These are phyloP conservation scores for Hymenochaete sp. DNA, from an alignment of 1,284 basidiomycete genomes.

Conservation along the genomic window DNA sequence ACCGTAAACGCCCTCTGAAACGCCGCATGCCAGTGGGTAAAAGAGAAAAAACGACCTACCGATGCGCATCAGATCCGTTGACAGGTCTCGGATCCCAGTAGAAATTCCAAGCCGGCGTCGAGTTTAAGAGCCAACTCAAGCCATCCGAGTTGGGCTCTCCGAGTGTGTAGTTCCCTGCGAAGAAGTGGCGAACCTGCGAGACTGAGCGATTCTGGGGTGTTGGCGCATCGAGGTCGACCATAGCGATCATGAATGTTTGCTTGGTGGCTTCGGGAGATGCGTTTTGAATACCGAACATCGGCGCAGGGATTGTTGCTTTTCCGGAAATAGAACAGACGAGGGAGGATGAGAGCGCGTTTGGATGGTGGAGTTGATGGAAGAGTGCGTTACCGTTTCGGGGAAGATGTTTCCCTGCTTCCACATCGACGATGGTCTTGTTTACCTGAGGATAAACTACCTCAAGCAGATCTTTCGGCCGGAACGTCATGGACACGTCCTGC, in stretches of 20 bases:
- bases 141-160: slow-evolving; percentile 20
- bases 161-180: slow-evolving; percentile 35
- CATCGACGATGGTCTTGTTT: slow-evolving; percentile 25
- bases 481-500: slow-evolving; percentile 26
- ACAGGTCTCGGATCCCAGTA: slow-evolving; percentile 34
- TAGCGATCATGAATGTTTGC: slow-evolving; percentile 35
- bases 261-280: background rate
- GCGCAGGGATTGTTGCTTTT: slow-evolving; percentile 39
- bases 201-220: slow-evolving; percentile 34
- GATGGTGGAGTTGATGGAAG: background rate
- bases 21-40: background rate
- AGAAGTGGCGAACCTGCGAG: slow-evolving; percentile 37
- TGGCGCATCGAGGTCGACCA: slow-evolving; percentile 43
- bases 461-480: slow-evolving; percentile 30
- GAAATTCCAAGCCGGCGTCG: slow-evolving; percentile 35
- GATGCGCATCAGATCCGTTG: slow-evolving; percentile 39
- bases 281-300: slow-evolving; percentile 30
- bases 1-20: background rate
- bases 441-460: slow-evolving; percentile 31
- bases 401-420: slow-evolving; percentile 35
- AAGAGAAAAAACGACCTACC: slow-evolving; percentile 29
- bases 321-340: background rate
- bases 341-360: background rate
- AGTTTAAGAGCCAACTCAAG: slow-evolving; percentile 27
- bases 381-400: slow-evolving; percentile 29